phyloP scores from a whole-genome alignment of 1,284 basidiomycete species.

The Pseudozyma hubeiensis region DNA sequence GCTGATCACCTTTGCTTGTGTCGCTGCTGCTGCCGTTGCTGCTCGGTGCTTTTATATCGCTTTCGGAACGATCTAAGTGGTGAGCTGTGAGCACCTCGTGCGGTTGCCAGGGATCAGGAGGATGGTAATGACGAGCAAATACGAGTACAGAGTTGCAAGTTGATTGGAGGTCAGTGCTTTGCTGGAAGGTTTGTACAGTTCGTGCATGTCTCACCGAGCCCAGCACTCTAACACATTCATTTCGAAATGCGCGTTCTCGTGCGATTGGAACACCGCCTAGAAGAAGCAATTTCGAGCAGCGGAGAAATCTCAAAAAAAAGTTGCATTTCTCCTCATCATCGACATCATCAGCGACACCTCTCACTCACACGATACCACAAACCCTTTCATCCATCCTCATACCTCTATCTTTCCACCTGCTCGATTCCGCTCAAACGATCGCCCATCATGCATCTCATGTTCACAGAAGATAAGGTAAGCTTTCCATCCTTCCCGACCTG shows the following conservation, averaged over 20 bases:
- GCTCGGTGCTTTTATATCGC: no score
- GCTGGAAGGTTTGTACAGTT: conserved; percentile 31
- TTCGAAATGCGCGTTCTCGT: conserved; percentile 9
- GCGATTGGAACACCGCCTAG: conserved; percentile 3
- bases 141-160: background rate
- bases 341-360: conserved; percentile 4
- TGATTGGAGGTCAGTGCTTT: conserved; percentile 14
- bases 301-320: conserved; percentile 7
- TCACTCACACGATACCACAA: no score
- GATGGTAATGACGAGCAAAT: conserved; percentile 3
- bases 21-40: no score
- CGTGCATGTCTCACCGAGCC: conserved; percentile 19
- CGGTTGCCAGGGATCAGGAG: background rate
- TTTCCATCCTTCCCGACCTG: background rate
- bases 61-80: background rate
- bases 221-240: conserved; percentile 7
- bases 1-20: no score
- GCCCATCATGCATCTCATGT: conserved; percentile 68
- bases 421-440: background rate
- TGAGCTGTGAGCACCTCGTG: background rate
- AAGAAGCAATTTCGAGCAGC: conserved; percentile 4
- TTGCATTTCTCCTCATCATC: conserved; percentile 2
- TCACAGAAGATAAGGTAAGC: conserved; percentile 62
- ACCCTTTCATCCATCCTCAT: no score
- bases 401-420: background rate